phyloP scores from a whole-genome alignment of 495 filamentous ascomycete species.

The Penicillium atrosanguineum region DNA sequence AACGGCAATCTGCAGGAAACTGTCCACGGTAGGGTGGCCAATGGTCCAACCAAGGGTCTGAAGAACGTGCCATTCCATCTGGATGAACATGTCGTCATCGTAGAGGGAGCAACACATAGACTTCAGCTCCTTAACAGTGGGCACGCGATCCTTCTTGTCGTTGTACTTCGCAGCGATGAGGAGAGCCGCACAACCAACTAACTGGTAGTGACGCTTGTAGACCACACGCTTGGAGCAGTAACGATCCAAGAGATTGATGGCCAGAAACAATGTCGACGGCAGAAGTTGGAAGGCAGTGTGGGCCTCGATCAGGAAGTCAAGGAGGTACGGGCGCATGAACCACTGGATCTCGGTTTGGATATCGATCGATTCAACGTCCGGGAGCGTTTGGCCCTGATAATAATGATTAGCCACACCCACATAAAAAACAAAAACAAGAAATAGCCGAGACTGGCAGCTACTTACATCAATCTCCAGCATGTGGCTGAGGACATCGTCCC shows the following conservation, averaged over 20 bases:
- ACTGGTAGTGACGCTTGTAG: conserved; percentile 98
- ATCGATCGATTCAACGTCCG: conserved; percentile 95
- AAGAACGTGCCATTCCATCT: conserved; percentile 99
- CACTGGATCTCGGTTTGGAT: conserved; percentile 99
- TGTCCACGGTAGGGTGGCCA: conserved; percentile 92
- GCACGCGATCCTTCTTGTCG: conserved; percentile 95
- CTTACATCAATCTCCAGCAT: conserved; percentile 96
- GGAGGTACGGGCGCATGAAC: conserved; percentile 98
- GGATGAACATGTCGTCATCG: conserved; percentile 99
- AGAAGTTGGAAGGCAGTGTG: conserved; percentile 92
- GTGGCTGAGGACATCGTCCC: conserved; percentile 87
- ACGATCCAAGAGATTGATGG: conserved; percentile 92
- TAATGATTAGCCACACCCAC: not conserved
- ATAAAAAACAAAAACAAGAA: no score
- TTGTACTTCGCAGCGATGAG: conserved; percentile 98
- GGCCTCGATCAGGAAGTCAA: conserved; percentile 98
- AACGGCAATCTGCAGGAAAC: conserved; percentile 76
- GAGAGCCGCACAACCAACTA: conserved; percentile 94
- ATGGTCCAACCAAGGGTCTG: conserved; percentile 97
- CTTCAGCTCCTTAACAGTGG: conserved; percentile 91
- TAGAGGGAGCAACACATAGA: conserved; percentile 99
- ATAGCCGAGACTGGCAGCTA: conserved; percentile 1
- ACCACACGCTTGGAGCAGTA: conserved; percentile 99
- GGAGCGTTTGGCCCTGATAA: conserved; percentile 78
- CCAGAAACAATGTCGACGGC: conserved; percentile 91